Percentiles rank a stretch among this genome's conserved stretches.
Evolutionary conservation across 176 grass and related monocot genomes (phyloP).

Genomic region (Puya raimondii): DNA sequence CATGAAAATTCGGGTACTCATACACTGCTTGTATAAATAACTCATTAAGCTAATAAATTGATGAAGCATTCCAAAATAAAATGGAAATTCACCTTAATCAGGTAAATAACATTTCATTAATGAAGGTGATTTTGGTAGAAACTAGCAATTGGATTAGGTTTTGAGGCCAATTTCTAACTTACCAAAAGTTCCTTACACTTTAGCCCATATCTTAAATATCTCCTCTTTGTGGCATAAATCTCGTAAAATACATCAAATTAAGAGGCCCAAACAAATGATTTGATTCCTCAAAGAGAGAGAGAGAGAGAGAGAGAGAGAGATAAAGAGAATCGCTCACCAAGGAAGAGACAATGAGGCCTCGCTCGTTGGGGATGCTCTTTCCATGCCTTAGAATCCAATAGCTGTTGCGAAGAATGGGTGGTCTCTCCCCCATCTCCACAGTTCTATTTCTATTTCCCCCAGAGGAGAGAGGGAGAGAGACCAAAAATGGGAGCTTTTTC

Average conservation of each 20-base stretch:
- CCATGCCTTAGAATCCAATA: constrained; percentile 89
- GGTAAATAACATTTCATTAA: too few relatives aligned
- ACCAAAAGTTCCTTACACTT: too few relatives aligned
- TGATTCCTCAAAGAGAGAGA: not conserved
- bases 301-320: not conserved
- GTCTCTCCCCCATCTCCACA: constrained; percentile 10
- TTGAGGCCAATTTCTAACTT: too few relatives aligned
- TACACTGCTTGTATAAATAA: too few relatives aligned
- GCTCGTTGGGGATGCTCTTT: constrained; percentile 76
- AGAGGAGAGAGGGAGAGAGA: not conserved
- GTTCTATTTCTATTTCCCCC: not conserved
- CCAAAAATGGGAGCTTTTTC: not conserved
- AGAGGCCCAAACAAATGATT: too few relatives aligned
- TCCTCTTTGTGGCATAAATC: not conserved
- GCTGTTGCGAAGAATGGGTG: constrained; percentile 32
- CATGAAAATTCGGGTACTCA: not conserved
- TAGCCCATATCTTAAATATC: too few relatives aligned
- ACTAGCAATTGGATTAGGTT: too few relatives aligned
- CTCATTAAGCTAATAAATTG: too few relatives aligned
- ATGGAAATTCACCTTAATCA: too few relatives aligned
- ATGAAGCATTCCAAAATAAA: too few relatives aligned
- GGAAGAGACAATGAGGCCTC: constrained; percentile 70
- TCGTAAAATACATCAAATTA: not conserved
- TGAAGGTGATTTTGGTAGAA: too few relatives aligned
- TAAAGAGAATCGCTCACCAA: constrained; percentile 27